Evolutionary conservation across 805 yeast species (phyloP).

Genomic region (Suhomyces vadensis): DNA sequence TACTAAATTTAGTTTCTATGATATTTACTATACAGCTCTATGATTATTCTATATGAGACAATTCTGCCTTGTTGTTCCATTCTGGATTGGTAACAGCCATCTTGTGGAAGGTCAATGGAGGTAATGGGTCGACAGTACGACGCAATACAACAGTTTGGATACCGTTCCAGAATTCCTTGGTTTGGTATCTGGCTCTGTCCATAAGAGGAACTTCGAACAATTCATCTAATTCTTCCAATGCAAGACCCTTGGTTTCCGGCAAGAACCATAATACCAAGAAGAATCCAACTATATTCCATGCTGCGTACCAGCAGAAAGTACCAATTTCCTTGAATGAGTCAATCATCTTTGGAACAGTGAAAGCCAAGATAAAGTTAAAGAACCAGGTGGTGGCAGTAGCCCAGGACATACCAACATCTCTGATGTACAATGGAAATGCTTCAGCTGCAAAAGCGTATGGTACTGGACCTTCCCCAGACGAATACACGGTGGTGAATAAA

Average conservation of each 20-base stretch:
- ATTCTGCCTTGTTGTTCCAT: slow-evolving; percentile 63
- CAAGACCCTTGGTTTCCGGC: slow-evolving; percentile 71
- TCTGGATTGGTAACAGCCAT: slow-evolving; percentile 60
- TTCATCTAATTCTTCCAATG: slow-evolving; percentile 76
- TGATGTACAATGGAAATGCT: slow-evolving; percentile 73
- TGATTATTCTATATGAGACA: slow-evolving; percentile 49
- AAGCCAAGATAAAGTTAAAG: slow-evolving; percentile 66
- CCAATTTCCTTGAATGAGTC: slow-evolving; percentile 74
- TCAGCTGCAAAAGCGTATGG: slow-evolving; percentile 90
- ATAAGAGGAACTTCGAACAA: slow-evolving; percentile 63
- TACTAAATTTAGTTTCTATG: not conserved
- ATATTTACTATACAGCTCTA: not conserved
- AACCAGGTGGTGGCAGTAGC: slow-evolving; percentile 81
- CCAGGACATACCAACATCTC: slow-evolving; percentile 79
- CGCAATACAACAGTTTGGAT: slow-evolving; percentile 49
- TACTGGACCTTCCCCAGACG: slow-evolving; percentile 87
- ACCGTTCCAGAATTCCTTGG: slow-evolving; percentile 35
- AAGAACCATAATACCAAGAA: slow-evolving; percentile 69
- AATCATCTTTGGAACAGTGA: slow-evolving; percentile 77
- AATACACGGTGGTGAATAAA: slow-evolving; percentile 69
- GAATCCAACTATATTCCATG: slow-evolving; percentile 74
- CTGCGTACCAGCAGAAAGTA: slow-evolving; percentile 88
- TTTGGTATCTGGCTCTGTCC: slow-evolving; percentile 52
- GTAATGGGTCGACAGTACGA: slow-evolving; percentile 47
- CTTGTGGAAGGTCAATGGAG: slow-evolving; percentile 58